Base-by-base conservation (phyloP, 352 stramenopile genomes). In the Pythium guiyangense region DNA sequence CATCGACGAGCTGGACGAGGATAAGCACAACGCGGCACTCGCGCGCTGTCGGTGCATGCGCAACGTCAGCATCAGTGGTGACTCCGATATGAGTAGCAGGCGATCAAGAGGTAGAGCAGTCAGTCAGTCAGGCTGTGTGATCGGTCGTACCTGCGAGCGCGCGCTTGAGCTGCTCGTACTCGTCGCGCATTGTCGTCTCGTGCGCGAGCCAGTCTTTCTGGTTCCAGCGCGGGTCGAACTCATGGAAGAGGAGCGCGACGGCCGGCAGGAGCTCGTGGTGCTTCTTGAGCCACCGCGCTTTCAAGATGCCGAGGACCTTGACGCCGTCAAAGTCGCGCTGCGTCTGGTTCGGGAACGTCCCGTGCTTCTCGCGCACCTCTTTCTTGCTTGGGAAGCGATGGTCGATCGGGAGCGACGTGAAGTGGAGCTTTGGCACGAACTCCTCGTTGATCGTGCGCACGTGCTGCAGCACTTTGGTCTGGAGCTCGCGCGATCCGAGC, bases 241-340 rank as follows among this genome's bases (percentile, higher is more conserved):
- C 86, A 44, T 94, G 79, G 55, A 94, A 92, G 34, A 93, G 70
- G 50, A 96, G 63, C 45, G 90, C 78, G 14, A 91, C 83, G 0
- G 83, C 82, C 10, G 86, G 86, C 34, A 96, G 60, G 6, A 86
- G 50, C 62, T 92, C 82, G 57, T 93, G 86, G 59, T 94, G 84
- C 52, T 96, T 96, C 71, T 92, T 93, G 46, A 96, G 62, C 86
- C 86, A 96, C 31, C 73, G 68, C 22, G 74, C 64, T 59, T 96
- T 96, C 49, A 94, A 66, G 15, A 96, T 68, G 10, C 86, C 86
- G 40, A 86, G 69, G 22, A 81, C 71, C 10, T 57, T 57, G 67
- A 88, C 86, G 42, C 79, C 74, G n/a, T 91, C 80, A 52, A 91
- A 88, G 66, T 91, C 80, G 46, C 83, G 79, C 69, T 93, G 83